Evolutionary conservation across 148 eudicot species (phyloP).

Genomic region (Chenopodium berlandieri): DNA sequence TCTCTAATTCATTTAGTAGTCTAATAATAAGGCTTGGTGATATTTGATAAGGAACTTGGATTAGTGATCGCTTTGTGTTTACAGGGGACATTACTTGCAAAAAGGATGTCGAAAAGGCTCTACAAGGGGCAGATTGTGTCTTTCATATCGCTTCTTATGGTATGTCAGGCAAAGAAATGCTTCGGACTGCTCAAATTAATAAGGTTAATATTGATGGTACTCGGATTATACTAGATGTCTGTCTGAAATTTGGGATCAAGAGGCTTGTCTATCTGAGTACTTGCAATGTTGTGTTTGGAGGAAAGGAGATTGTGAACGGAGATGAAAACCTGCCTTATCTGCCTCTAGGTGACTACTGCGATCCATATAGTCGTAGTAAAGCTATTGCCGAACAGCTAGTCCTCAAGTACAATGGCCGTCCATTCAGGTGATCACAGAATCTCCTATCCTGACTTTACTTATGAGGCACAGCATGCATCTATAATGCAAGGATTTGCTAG

Average conservation of each 20-base stretch:
- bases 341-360: conserved; percentile 61
- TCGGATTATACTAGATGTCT: conserved; percentile 62
- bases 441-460: neutral
- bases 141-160: conserved; percentile 89
- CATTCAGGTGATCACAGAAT: conserved; percentile 41
- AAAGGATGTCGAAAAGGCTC: conserved; percentile 64
- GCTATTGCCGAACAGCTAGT: conserved; percentile 85
- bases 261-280: conserved; percentile 85
- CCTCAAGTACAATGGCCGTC: conserved; percentile 64
- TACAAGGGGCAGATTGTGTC: conserved; percentile 72
- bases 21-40: neutral
- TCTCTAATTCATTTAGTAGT: neutral
- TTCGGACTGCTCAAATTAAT: conserved; percentile 66
- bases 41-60: neutral
- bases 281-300: conserved; percentile 72
- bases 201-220: conserved; percentile 73
- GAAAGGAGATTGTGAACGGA: conserved; percentile 72
- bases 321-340: conserved; percentile 65
- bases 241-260: conserved; percentile 48
- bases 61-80: neutral
- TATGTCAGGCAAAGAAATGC: conserved; percentile 89
- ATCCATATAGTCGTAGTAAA: conserved; percentile 82
- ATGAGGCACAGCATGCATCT: too few relatives aligned
- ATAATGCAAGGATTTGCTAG: too few relatives aligned
- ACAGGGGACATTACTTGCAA: conserved; percentile 58